Base-by-base conservation (phyloP, 2,329 filamentous ascomycete genomes). In the Huntiella savannae region DNA sequence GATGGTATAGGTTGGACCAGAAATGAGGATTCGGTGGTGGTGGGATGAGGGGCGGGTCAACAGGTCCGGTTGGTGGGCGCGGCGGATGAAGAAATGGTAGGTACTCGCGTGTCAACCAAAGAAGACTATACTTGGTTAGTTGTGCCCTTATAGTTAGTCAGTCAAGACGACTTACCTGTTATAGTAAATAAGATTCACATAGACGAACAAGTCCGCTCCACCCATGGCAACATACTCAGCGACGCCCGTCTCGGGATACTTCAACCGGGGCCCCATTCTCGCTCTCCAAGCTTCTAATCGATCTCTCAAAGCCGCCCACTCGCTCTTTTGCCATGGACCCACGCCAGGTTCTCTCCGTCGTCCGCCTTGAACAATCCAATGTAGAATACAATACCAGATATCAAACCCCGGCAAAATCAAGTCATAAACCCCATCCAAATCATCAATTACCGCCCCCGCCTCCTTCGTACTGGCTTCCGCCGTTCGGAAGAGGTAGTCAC, bases 21-120 rank as follows among this genome's bases (percentile, higher is more conserved):
- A 28, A 28, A 28, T 28, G 22, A 10, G 22, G 22, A 28, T 28
- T 28, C 6, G 40, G 15, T 8, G 59, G 53, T 0, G 58, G 59
- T 35, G 64, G 58, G 0, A 66, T 56, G 0, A 58, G 55, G 0
- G 63, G 63, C 1, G 59, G 62, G 12, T 66, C 63, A 0, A 64
- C 53, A 0, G 64, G 64, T 0, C 63, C 63, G 0, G 54, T 46
- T 0, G 64, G 65, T 2, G 54, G 54, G 1, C 57, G 53, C 10
- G 59, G 55, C 0, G 58, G 61, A 0, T 65, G 64, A 0, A 67
- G 46, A 39, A 67, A 67, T 0, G 64, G 64, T 0, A 66, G 60
- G 33, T 66, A 67, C 42, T 67, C 64, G 3, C 64, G 54, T 13
- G 62, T 58, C 3, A 67, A 57, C 56, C 67, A 63, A 2, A 67